A percentile compares a stretch with the other conserved stretches of the same genome.
phyloP scores from a whole-genome alignment of 106 monocot species.

The Dioscorea dumetorum region DNA sequence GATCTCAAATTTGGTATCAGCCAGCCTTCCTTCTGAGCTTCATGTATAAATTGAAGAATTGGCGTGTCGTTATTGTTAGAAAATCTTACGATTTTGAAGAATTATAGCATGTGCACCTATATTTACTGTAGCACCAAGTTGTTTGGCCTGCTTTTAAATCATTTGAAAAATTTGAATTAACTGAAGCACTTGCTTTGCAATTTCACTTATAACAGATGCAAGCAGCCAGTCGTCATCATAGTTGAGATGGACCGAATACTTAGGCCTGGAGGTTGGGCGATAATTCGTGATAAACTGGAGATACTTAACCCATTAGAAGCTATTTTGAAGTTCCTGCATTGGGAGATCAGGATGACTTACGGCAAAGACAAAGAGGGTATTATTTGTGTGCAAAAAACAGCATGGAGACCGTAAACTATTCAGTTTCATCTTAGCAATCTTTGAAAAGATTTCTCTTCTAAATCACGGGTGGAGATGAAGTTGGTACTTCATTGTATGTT shows the following conservation, averaged over 20 bases:
- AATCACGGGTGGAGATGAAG: too few species aligned
- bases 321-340: constrained; percentile 66
- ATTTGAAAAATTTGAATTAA: too few species aligned
- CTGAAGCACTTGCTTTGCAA: too few species aligned
- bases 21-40: too few species aligned
- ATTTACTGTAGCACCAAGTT: too few species aligned
- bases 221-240: constrained; percentile 69
- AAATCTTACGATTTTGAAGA: too few species aligned
- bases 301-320: constrained; percentile 63
- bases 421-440: neutral
- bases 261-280: constrained; percentile 90
- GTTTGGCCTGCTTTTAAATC: too few species aligned
- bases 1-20: too few species aligned
- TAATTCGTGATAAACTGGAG: constrained; percentile 80
- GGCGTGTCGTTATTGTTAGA: too few species aligned
- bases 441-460: neutral
- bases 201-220: constrained; percentile 43
- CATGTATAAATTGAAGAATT: too few species aligned
- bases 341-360: constrained; percentile 83
- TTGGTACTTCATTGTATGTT: too few species aligned
- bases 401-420: constrained; percentile 57
- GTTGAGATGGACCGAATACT: constrained; percentile 95
- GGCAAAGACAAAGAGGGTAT: constrained; percentile 73
- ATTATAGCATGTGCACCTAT: too few species aligned
- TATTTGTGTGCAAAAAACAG: constrained; percentile 67